Percentiles rank a stretch among this genome's conserved stretches.
These are phyloP conservation scores for Grigorovia jiainica DNA, from an alignment of 805 yeast species.

Conservation along the genomic window DNA sequence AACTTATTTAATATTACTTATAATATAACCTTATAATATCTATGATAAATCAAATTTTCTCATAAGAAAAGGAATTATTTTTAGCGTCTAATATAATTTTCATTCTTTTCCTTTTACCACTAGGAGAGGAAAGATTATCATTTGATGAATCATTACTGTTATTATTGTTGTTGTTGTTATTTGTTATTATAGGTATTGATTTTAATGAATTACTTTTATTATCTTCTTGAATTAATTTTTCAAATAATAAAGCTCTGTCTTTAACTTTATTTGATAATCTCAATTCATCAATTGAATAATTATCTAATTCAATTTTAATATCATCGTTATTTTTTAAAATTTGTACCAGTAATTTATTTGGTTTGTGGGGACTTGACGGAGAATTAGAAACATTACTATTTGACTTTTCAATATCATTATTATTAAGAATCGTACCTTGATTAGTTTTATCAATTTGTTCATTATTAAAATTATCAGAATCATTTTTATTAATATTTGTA, in stretches of 20 bases:
- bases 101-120: constrained; percentile 1
- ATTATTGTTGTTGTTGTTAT: no score
- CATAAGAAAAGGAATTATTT: neutral
- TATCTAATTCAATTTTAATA: neutral
- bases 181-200: no score
- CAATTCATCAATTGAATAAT: constrained; percentile 13
- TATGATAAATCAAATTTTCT: neutral
- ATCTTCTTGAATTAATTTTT: constrained; percentile 15
- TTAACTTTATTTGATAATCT: constrained; percentile 26
- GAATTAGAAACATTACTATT: constrained; percentile 4
- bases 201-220: no score
- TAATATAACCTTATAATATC: no score
- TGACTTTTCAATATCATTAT: neutral
- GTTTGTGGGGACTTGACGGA: no score
- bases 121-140: neutral
- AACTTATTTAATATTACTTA: no score
- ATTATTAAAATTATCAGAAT: constrained; percentile 1
- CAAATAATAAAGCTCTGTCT: constrained; percentile 26
- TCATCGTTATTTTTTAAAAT: neutral
- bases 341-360: no score
- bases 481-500: neutral
- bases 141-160: neutral
- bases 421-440: neutral
- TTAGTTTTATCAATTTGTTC: no score
- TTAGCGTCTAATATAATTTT: neutral